These are phyloP conservation scores for Salisapilia sapeloensis DNA, from an alignment of 352 stramenopile species.

Conservation along the genomic window DNA sequence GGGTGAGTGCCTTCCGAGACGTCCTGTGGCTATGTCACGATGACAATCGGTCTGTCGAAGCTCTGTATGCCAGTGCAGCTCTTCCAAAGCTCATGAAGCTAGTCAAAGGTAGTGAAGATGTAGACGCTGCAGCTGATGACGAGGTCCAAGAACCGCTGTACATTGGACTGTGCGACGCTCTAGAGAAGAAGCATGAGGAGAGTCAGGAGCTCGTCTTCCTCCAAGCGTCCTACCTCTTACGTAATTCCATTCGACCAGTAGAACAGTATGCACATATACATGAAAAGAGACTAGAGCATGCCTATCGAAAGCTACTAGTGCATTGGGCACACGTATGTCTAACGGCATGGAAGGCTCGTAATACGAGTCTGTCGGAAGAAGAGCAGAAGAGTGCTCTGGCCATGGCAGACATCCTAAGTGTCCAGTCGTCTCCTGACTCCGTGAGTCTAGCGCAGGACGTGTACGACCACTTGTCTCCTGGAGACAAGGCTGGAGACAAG, in stretches of 20 bases:
- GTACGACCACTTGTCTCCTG: constrained; percentile 22
- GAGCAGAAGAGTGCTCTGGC: constrained; percentile 38
- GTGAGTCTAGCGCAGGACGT: constrained; percentile 33
- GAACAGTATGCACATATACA: constrained; percentile 23
- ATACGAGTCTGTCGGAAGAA: constrained; percentile 11
- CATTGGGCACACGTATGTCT: constrained; percentile 54
- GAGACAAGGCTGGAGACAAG: not conserved
- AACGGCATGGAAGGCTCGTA: constrained; percentile 20
- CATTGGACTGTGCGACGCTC: constrained; percentile 29
- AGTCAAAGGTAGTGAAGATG: constrained; percentile 13
- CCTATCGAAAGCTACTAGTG: constrained; percentile 23
- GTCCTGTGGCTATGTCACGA: constrained; percentile 67
- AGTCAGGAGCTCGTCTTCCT: constrained; percentile 18
- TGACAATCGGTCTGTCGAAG: constrained; percentile 37
- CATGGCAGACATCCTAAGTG: constrained; percentile 71
- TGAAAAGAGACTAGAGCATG: constrained; percentile 12
- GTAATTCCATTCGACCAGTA: constrained; percentile 30
- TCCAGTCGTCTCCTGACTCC: constrained; percentile 15
- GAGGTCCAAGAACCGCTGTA: constrained; percentile 35
- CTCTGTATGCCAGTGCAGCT: constrained; percentile 21
- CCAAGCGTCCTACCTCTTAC: constrained; percentile 38
- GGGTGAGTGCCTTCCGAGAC: constrained; percentile 48
- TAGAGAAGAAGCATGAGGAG: constrained; percentile 25
- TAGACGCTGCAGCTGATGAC: constrained; percentile 3
- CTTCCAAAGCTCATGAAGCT: constrained; percentile 42